Base-by-base conservation (phyloP, 208 protist genomes). In the Leishmania turanica region DNA sequence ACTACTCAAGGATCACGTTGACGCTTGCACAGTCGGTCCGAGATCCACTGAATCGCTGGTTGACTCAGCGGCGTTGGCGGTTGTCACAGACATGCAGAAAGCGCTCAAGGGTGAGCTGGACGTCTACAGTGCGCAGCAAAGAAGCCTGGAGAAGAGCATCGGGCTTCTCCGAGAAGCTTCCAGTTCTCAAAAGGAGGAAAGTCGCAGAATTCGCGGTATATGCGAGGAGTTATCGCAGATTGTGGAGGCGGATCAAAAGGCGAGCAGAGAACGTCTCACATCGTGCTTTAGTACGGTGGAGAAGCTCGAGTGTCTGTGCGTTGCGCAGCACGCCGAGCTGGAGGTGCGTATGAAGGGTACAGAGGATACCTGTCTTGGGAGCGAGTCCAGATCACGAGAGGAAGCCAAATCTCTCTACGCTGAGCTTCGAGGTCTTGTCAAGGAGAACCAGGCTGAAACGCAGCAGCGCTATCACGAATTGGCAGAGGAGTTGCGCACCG, bases 271-370 rank as follows among this genome's bases (percentile, higher is more conserved):
- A 8, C 76, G 82, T 40, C 40, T 81, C 6, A 51, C 69, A 62
- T 60, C 77, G 3, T 85, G 82, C 37, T 78, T 85, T 42, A 62
- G 81, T 42, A 85, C 74, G 15, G 47, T 85, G 21, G 82, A 85
- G 60, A 85, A 81, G 27, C 75, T 58, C 17, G 82, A 80, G 34
- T 58, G 56, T 53, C 64, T 85, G 37, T 85, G 71, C 51, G 53
- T 34, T 2, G 82, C 77, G 1, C 76, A 85, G 31, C 68, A 68
- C 34, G 37, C 31, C 27, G 71, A 73, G 9, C 51, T 81, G 5
- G 71, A 78, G 54, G 53, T 9, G 2, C 51, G 75, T 34, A 31
- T 85, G 19, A 47, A 31, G 31, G 58, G 72, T 42, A 4, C 79
- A 5, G 71, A 81, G n/a, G 53, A 74, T 24, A 53, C 58, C 3